Evolutionary conservation across 495 filamentous ascomycete species (phyloP).

Genomic region (Glarea lozoyensis): DNA sequence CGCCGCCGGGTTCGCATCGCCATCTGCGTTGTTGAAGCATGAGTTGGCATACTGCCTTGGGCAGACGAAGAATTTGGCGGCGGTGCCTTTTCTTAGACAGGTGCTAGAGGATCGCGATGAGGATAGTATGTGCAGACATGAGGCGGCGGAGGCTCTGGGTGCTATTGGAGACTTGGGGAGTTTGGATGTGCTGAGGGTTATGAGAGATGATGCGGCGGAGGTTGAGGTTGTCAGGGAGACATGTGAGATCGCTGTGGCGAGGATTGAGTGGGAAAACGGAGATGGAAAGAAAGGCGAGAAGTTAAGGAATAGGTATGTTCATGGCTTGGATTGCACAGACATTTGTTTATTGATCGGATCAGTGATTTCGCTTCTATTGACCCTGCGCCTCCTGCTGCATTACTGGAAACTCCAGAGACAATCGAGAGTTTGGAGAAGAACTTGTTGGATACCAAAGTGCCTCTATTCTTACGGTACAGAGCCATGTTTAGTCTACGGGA

Average conservation of each 20-base stretch:
- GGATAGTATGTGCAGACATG: slow-evolving; percentile 92
- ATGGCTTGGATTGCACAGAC: slow-evolving; percentile 1
- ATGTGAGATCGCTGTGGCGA: slow-evolving; percentile 89
- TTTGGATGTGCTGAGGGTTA: slow-evolving; percentile 58
- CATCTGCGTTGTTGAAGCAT: slow-evolving; percentile 83
- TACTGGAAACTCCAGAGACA: slow-evolving; percentile 47
- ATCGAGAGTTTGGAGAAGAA: slow-evolving; percentile 67
- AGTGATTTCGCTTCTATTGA: slow-evolving; percentile 96
- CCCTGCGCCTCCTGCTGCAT: slow-evolving; percentile 89
- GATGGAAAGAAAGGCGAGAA: slow-evolving; percentile 62
- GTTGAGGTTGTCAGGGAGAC: slow-evolving; percentile 81
- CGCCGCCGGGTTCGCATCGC: slow-evolving; percentile 75
- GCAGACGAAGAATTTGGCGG: slow-evolving; percentile 69
- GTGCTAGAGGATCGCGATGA: slow-evolving; percentile 73
- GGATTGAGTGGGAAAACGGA: slow-evolving; percentile 88
- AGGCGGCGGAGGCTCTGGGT: slow-evolving; percentile 91
- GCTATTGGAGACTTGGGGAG: slow-evolving; percentile 70
- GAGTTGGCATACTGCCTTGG: slow-evolving; percentile 96
- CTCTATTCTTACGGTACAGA: slow-evolving; percentile 87
- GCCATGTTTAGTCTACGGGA: slow-evolving; percentile 97
- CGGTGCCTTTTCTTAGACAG: slow-evolving; percentile 61
- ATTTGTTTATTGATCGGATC: slow-evolving; percentile 1
- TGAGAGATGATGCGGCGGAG: slow-evolving; percentile 64
- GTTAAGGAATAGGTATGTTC: slow-evolving; percentile 64
- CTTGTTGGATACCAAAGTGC: slow-evolving; percentile 66